Evolutionary conservation across 208 protist genomes (phyloP).

Genomic region (Crithidia brevicula): DNA sequence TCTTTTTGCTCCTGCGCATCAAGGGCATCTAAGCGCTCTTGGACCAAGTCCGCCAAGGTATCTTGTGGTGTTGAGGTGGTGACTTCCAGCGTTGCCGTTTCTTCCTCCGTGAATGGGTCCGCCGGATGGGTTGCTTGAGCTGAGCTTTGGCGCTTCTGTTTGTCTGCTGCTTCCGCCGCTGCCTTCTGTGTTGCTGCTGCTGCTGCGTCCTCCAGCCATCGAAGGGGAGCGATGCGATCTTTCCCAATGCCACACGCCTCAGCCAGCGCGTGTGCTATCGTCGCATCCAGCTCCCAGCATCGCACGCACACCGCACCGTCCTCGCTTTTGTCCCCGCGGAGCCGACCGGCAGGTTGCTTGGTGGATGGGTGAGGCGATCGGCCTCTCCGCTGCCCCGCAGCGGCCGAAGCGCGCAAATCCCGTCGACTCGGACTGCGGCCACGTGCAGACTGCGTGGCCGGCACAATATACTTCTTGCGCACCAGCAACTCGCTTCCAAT

Average conservation of each 20-base stretch:
- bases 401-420: neutral
- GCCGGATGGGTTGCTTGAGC: neutral
- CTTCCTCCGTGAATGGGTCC: neutral
- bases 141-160: neutral
- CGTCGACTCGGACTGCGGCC: too few species aligned
- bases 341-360: too few species aligned
- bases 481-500: slow-evolving; percentile 55
- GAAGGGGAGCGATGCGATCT: slow-evolving; percentile 33
- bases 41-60: slow-evolving; percentile 10
- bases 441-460: neutral
- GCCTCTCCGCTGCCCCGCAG: too few species aligned
- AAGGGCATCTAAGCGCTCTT: slow-evolving; percentile 9
- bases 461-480: slow-evolving; percentile 15
- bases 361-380: too few species aligned
- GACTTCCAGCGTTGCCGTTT: neutral
- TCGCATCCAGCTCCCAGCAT: slow-evolving; percentile 28
- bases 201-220: slow-evolving; percentile 42
- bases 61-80: slow-evolving; percentile 18
- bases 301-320: slow-evolving; percentile 13
- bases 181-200: slow-evolving; percentile 5
- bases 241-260: slow-evolving; percentile 28
- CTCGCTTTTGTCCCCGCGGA: slow-evolving; percentile 2
- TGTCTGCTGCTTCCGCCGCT: neutral
- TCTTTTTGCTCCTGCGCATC: neutral
- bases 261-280: slow-evolving; percentile 23